Base-by-base conservation (phyloP, 768 basidiomycete species). In the Gautieria morchelliformis region DNA sequence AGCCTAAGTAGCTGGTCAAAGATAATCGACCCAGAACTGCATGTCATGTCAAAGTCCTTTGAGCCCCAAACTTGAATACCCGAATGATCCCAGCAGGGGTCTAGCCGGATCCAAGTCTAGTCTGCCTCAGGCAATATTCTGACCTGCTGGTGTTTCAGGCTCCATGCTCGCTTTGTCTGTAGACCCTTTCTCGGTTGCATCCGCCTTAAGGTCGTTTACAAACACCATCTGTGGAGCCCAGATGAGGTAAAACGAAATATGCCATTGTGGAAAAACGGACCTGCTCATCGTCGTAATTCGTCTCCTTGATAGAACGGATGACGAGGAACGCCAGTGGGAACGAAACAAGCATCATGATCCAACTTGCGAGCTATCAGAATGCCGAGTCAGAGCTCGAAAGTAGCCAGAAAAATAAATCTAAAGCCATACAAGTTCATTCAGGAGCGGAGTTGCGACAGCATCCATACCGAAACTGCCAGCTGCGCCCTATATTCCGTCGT, bases 391-490 rank as follows among this genome's bases (percentile, higher is more conserved):
- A 3, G 20, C 2, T 24, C n/a, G n/a, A n/a, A 5, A 53, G 2
- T n/a, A 15, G 2, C 22, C 17, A 12, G 17, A 57, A 2, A 48
- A 53, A 33, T 14, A 22, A 51, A 59, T 60, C 27, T 14, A 11
- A 6, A 44, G 20, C 4, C 55, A 19, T 22, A 70, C 63, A 56
- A 64, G 66, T 61, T 77, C 75, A 63, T 73, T 76, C n/a, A 76
- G 66, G 64, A 67, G 73, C 33, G 75, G 73, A 19, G 75, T 73
- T 32, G 58, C 44, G 5, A 72, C 72, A 2, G 75, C 75, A 62
- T 77, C 75, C 74, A 77, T 75, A 32, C 74, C 75, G 61, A 71
- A 77, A 32, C 66, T 68, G 48, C 72, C 72, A 17, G 75, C 75
- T 10, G 62, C 58, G 20, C 74, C 75, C 44, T 41, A 46, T 51